Base-by-base conservation (phyloP, 345 rosid species). In the Aegle marmelos region DNA sequence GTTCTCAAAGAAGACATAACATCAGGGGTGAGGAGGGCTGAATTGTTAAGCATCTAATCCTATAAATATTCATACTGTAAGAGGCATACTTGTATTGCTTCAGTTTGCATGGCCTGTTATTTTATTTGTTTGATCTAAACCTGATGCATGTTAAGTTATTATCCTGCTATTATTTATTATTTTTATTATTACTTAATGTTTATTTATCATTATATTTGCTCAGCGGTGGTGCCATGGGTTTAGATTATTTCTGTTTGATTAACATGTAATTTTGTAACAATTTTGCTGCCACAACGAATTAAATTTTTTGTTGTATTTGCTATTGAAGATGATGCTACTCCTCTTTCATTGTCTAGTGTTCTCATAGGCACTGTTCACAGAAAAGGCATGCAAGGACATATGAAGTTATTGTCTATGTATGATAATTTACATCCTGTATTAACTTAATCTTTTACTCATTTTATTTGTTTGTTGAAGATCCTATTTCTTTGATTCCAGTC, bases 21-120 rank as follows among this genome's bases (percentile, higher is more conserved):
- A 7, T 66, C 92, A 87, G 97, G 89, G 86, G 98, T 92, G 88
- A 91, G 98, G 81, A 90, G 99, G 83, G 95, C 98, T 82, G 99
- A 94, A 86, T 79, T 92, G 98, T 97, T 95, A 86, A 80, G 90
- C 77, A 31, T 36, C 11, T 0, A 30, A 30, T 14, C 53, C 77
- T 64, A 39, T 33, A 61, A 14, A 30, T 33, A 33, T 3, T 1
- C 11, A 9, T 39, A 39, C 45, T 9, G 3, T 9, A 4, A 6
- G 4, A 31, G 36, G 9, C 33, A 22, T 34, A 25, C 68, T 56
- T 45, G 1, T 34, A 31, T 57, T 21, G 1, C 30, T 34, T 30
- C 10, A 16, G 37, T 16, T 14, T 37, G 39, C 36, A 17, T 33
- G 13, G 28, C 28, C 27, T n/a, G 28, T 37, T 60, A 6, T 24